Base-by-base conservation (phyloP, 768 basidiomycete species). In the Mrakia gelida region DNA sequence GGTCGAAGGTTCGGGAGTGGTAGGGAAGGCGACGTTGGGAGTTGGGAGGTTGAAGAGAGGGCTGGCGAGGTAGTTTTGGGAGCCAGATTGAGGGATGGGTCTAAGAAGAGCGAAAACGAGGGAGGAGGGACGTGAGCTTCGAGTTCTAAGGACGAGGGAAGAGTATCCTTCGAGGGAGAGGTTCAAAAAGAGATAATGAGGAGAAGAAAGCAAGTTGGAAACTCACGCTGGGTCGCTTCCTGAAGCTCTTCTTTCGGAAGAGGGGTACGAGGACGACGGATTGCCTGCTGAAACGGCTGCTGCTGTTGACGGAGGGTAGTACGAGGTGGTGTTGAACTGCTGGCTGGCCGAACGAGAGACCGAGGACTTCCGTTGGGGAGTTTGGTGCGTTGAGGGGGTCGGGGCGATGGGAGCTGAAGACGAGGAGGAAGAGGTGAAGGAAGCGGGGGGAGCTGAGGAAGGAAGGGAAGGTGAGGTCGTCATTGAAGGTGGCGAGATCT, bases 1-100 rank as follows among this genome's bases (percentile, higher is more conserved):
- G 79, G 83, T 83, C 10, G 80, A 76, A 6, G 80, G 76, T 34
- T 81, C 82, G 9, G 84, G 84, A 9, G 82, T 82, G 11, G 78
- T 62, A 10, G 77, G 75, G 56, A 78, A 74, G 18, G 72, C 56
- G 4, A 38, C 43, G 21, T 34, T 62, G 43, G 76, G 76, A 7
- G 70, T 72, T 63, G 67, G 21, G 11, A 70, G 38, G 67, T 70
- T 70, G 15, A 30, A 70, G 67, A 21, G 15, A 4, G 41, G 26
- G 41, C 32, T 41, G 38, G 32, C 10, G 54, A 56, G 54, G 54
- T 56, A 41, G 16, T 18, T 32, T 23, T 30, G 63, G 26, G 16
- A 30, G 28, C 26, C 16, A 23, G 63, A 65, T 9, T 67, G 30
- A 21, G 65, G 18, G 38, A 15, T 16, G 28, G 38, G 41, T n/a